A percentile compares a stretch with the other conserved stretches of the same genome.
Conservation (phyloP, 2,329 filamentous ascomycete genomes). For the Aquanectria penicillioides region DNA sequence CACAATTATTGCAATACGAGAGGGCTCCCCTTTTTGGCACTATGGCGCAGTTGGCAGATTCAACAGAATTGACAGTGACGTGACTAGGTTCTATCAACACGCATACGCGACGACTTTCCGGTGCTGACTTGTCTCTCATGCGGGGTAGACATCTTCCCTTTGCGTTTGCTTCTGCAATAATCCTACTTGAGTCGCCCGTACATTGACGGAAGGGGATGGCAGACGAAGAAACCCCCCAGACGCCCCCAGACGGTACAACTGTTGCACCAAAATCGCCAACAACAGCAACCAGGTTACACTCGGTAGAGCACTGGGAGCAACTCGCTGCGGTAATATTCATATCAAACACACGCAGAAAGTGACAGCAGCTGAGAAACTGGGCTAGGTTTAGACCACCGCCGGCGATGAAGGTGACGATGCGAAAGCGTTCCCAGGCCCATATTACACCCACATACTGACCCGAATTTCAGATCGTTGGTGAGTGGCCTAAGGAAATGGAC, state of each 20-base stretch:
- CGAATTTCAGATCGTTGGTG: slow-evolving; percentile 9
- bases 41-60: no score
- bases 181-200: no score
- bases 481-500: slow-evolving; percentile 20
- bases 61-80: no score
- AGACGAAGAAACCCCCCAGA: neutral
- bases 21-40: no score
- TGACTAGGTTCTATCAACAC: no score
- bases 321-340: slow-evolving; percentile 3
- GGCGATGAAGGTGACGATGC: neutral
- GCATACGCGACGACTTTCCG: no score
- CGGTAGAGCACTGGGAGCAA: slow-evolving; percentile 2
- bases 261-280: neutral
- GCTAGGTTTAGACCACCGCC: neutral
- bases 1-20: no score
- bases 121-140: no score
- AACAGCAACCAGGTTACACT: neutral
- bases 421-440: neutral
- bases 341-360: neutral
- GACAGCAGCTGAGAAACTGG: neutral
- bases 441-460: neutral
- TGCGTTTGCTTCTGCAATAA: no score
- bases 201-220: no score
- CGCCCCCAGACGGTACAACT: neutral
- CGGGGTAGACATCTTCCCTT: no score